A percentile compares a stretch with the other conserved stretches of the same genome.
These are phyloP conservation scores for Magnolia changhungtana DNA, from an alignment of 164 flowering plant genomes.

Conservation along the genomic window DNA sequence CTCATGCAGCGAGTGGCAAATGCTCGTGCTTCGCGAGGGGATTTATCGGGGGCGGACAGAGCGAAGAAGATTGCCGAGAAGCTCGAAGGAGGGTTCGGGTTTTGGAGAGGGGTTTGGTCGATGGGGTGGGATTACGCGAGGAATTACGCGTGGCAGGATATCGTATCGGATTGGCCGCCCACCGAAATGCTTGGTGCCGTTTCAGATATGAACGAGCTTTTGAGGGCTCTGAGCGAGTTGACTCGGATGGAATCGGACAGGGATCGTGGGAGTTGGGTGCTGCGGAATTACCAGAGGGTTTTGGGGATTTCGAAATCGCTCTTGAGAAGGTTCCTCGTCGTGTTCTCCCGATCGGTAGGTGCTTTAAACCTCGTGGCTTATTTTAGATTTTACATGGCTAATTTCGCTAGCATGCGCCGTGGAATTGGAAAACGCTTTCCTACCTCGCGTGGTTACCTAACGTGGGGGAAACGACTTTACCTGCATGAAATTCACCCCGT, in stretches of 20 bases:
- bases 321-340: slow-evolving; percentile 2
- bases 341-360: slow-evolving; percentile 12
- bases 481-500: too few species aligned
- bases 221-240: slow-evolving; percentile 6
- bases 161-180: neutral
- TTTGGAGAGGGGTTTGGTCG: slow-evolving; percentile 7
- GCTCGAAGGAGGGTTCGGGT: slow-evolving; percentile 10
- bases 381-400: neutral
- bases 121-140: slow-evolving; percentile 13
- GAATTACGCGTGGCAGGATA: slow-evolving; percentile 15
- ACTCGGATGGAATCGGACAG: slow-evolving; percentile 6
- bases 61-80: slow-evolving; percentile 15
- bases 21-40: slow-evolving; percentile 15
- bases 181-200: slow-evolving; percentile 8
- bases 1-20: slow-evolving; percentile 20
- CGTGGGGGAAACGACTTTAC: too few species aligned
- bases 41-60: slow-evolving; percentile 14
- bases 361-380: neutral
- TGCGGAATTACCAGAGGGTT: slow-evolving; percentile 11
- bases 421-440: too few species aligned
- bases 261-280: slow-evolving; percentile 10
- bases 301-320: slow-evolving; percentile 2
- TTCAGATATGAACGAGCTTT: slow-evolving; percentile 13
- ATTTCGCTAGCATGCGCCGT: too few species aligned
- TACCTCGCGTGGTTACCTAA: too few species aligned